phyloP scores from a whole-genome alignment of 192 early-diverging fungal species.

The Glomus cerebriforme region DNA sequence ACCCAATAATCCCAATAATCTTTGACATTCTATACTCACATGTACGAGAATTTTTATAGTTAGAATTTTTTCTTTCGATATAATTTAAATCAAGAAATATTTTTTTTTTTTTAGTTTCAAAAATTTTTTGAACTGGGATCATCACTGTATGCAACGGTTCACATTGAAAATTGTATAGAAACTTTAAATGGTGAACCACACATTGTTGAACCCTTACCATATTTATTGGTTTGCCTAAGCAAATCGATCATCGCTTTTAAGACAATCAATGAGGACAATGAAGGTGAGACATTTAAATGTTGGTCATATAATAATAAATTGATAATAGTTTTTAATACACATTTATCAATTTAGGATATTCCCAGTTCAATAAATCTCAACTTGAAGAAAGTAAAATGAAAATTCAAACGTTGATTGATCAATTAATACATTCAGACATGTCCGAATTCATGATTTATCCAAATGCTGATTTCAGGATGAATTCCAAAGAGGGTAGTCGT shows the following conservation, averaged over 20 bases:
- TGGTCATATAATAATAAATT: background rate
- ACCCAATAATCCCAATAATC: conserved; percentile 48
- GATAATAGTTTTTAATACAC: background rate
- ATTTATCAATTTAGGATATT: background rate
- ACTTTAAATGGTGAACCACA: conserved; percentile 39
- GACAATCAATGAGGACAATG: conserved; percentile 28
- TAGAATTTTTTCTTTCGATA: background rate
- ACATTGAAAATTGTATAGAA: conserved; percentile 42
- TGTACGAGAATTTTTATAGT: conserved; percentile 29
- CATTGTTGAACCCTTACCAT: conserved; percentile 53
- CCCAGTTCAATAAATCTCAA: conserved; percentile 27
- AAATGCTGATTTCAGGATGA: conserved; percentile 62
- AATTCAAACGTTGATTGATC: conserved; percentile 39
- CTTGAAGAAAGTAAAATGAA: conserved; percentile 32
- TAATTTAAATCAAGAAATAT: background rate
- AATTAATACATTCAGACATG: conserved; percentile 56
- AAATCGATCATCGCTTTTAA: conserved; percentile 6
- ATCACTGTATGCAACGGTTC: conserved; percentile 36
- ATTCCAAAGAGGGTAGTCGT: conserved; percentile 50
- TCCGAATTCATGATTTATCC: conserved; percentile 70
- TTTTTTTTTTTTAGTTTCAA: conserved; percentile 26
- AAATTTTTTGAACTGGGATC: conserved; percentile 15
- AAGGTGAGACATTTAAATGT: background rate
- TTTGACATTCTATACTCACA: conserved; percentile 55
- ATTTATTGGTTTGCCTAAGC: conserved; percentile 41